These are phyloP conservation scores for Butyriboletus appendiculatus DNA, from an alignment of 1,284 basidiomycete species.

Conservation along the genomic window DNA sequence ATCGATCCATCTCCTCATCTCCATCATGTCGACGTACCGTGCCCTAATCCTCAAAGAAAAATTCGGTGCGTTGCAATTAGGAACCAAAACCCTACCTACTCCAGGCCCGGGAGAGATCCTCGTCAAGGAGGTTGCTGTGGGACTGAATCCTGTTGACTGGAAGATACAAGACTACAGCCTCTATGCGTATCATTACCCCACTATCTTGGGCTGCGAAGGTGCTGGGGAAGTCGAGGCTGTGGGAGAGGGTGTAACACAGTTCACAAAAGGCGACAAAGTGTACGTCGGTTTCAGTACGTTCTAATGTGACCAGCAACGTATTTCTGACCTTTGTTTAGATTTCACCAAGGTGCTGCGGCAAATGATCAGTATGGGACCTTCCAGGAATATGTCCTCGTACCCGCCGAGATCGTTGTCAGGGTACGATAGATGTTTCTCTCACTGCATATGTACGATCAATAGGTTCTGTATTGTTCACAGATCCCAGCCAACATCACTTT, in stretches of 20 bases:
- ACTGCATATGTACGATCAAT: not conserved
- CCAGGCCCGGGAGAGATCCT: conserved; percentile 28
- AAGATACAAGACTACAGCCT: conserved; percentile 36
- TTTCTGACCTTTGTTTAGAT: conserved; percentile 15
- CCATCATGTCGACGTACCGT: conserved; percentile 16
- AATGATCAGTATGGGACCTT: conserved; percentile 26
- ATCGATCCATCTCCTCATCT: too few species aligned
- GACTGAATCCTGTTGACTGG: conserved; percentile 37
- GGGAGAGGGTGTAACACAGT: conserved; percentile 42
- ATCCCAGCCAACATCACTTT: conserved; percentile 25
- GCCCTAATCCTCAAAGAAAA: conserved; percentile 29
- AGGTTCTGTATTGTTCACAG: not conserved
- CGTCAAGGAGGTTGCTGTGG: conserved; percentile 26
- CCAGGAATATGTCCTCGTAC: conserved; percentile 36
- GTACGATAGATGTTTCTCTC: conserved; percentile 9
- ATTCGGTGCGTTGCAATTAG: conserved; percentile 19
- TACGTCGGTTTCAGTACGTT: conserved; percentile 14
- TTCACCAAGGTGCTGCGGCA: conserved; percentile 26
- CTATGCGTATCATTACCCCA: conserved; percentile 32
- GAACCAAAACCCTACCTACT: conserved; percentile 11
- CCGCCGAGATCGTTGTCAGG: conserved; percentile 32
- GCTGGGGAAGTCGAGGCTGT: conserved; percentile 48
- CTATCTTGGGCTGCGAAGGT: conserved; percentile 48
- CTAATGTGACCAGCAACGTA: not conserved
- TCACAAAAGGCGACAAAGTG: conserved; percentile 52